Evolutionary conservation across 2,329 filamentous ascomycete species (phyloP), one percentile per base, ranked within the genome.

Genomic region (Immersiporthe knoxdaviesiana): DNA sequence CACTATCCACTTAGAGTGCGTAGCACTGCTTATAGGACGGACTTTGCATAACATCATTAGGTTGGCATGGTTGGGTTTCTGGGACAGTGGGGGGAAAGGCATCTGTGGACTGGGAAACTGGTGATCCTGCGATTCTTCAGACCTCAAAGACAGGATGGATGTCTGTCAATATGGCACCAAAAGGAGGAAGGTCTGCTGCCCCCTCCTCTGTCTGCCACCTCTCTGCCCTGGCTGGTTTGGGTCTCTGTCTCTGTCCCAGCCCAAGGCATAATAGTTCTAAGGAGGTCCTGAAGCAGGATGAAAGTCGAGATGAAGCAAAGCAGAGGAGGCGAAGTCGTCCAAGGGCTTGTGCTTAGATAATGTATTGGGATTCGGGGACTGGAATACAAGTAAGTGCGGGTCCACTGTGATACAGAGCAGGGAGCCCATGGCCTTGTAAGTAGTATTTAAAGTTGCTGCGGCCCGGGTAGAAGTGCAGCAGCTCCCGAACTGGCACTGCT

Each of bases 401-500:
- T n/a, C n/a, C n/a, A n/a, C 14, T 47, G 21, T n/a, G 2, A 21
- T 47, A 14, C 5, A 5, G 39, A 50, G 39, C 61, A 47, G 39
- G 39, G 39, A 47, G 18, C 41, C 39, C 61, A 44, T 63, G 27
- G 16, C 61, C 16, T 30, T 24, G 11, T 8, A 7, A 16, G 11
- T 8, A 7, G 16, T 32, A 11, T 63, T 63, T 63, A 50, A 16
- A 62, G 59, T 62, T 63, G 16, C 61, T 32, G 61, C 61, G 61
- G 61, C 61, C 32, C 61, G 39, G 35, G 24, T 44, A 32, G 24
- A 47, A 47, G 39, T 63, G 61, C 61, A 63, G 61, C 56, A 63
- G 61, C 56, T 59, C 56, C 56, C 56, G 32, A 16, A 10, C 56
- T n/a, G 32, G 32, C 30, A 10, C 56, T n/a, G 32, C 52, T 59